Conservation (phyloP, 495 filamentous ascomycete genomes). For the Elaphomyces granulatus region DNA sequence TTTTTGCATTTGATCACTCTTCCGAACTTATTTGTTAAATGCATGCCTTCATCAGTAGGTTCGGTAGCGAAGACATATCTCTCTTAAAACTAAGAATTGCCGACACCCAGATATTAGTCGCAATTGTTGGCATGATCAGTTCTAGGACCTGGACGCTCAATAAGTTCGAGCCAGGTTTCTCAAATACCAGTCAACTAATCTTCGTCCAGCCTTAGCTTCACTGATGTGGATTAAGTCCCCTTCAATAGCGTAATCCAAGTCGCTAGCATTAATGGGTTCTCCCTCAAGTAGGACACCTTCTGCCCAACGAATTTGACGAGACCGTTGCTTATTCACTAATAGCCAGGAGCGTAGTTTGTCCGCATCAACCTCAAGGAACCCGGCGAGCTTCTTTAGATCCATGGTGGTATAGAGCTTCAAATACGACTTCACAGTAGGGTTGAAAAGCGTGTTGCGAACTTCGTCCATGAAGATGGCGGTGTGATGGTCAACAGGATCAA, state of each 20-base stretch:
- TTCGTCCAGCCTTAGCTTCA: slow-evolving; percentile 93
- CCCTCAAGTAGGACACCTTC: slow-evolving; percentile 84
- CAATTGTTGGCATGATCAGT: too few relatives aligned
- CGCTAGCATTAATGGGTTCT: slow-evolving; percentile 76
- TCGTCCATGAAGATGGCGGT: slow-evolving; percentile 97
- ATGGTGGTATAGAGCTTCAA: slow-evolving; percentile 98
- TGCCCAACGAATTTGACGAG: slow-evolving; percentile 87
- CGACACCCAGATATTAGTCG: background rate
- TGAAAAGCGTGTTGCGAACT: slow-evolving; percentile 91
- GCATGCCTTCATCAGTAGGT: background rate
- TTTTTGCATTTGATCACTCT: too few relatives aligned
- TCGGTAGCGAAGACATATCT: background rate
- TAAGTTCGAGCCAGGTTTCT: slow-evolving; percentile 92
- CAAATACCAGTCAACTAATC: slow-evolving; percentile 97
- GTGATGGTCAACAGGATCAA: slow-evolving; percentile 96
- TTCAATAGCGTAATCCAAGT: slow-evolving; percentile 94
- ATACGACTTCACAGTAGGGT: slow-evolving; percentile 92
- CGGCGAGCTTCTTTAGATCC: slow-evolving; percentile 95
- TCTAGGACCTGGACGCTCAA: slow-evolving; percentile 34
- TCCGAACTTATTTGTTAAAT: background rate
- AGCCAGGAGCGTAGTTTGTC: slow-evolving; percentile 84
- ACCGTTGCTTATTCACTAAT: slow-evolving; percentile 95
- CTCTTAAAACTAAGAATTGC: background rate
- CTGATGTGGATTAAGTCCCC: slow-evolving; percentile 96
- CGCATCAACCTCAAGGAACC: slow-evolving; percentile 87